Percentiles rank a stretch among this genome's conserved stretches.
Evolutionary conservation across 148 eudicot genomes (phyloP).

Genomic region (Polygonum aviculare): DNA sequence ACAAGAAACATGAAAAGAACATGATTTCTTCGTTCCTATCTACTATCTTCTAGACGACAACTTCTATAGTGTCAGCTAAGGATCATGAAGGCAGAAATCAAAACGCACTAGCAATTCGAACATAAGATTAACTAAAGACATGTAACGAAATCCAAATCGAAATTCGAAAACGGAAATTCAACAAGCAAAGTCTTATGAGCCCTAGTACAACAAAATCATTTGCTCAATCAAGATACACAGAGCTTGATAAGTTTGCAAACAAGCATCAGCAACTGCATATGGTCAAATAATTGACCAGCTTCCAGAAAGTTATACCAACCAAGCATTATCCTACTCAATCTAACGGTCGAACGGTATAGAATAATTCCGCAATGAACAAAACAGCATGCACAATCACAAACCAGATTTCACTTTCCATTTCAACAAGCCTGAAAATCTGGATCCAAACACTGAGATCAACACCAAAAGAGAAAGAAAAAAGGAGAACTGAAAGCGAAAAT

Average conservation of each 20-base stretch:
- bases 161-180: neutral
- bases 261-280: no score
- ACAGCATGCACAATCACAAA: neutral
- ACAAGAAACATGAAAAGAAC: neutral
- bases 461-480: neutral
- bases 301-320: no score
- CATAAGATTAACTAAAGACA: neutral
- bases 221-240: no score
- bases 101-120: neutral
- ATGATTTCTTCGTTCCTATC: neutral
- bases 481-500: neutral
- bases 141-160: neutral
- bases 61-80: neutral
- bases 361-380: neutral
- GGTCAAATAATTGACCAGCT: no score
- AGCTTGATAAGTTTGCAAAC: no score
- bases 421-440: neutral
- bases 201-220: slow-evolving; percentile 1
- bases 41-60: neutral
- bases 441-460: neutral
- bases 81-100: neutral
- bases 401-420: neutral
- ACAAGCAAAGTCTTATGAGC: neutral
- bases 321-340: no score
- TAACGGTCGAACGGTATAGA: no score